Evolutionary conservation across 176 grass and related monocot species (phyloP).

Genomic region (Aegilops tauschii): DNA sequence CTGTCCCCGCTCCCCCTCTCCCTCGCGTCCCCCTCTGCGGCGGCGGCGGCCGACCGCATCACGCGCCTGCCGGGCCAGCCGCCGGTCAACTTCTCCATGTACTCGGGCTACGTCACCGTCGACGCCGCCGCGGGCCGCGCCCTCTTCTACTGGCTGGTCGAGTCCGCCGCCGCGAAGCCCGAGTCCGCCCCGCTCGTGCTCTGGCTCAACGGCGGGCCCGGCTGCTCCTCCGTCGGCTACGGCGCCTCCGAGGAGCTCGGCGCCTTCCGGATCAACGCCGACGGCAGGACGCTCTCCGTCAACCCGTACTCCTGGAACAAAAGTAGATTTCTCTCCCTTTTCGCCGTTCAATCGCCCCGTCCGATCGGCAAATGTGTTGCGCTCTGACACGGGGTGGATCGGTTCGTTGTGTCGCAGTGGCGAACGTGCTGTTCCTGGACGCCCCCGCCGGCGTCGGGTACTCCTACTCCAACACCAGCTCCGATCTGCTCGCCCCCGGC

Average conservation of each 20-base stretch:
- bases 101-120: constrained; percentile 87
- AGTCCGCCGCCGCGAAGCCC: constrained; percentile 32
- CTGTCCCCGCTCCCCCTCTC: not conserved
- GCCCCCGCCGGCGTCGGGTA: constrained; percentile 80
- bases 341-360: not conserved
- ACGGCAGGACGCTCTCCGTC: constrained; percentile 56
- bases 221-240: constrained; percentile 86
- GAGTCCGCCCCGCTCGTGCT: constrained; percentile 60
- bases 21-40: not conserved
- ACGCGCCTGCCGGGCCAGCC: constrained; percentile 72
- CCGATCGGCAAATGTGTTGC: not conserved
- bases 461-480: constrained; percentile 81
- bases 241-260: constrained; percentile 90
- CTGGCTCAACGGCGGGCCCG: constrained; percentile 94
- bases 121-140: constrained; percentile 55
- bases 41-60: constrained; percentile 50
- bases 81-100: constrained; percentile 77
- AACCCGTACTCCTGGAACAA: constrained; percentile 84
- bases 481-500: constrained; percentile 61
- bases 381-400: not conserved
- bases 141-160: constrained; percentile 82
- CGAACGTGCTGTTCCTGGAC: constrained; percentile 89
- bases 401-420: constrained; percentile 42
- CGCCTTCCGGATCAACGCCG: constrained; percentile 70
- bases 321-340: constrained; percentile 25